Base-by-base conservation (phyloP, 371 early-diverging fungal genomes). In the Saksenaea vasiformis region DNA sequence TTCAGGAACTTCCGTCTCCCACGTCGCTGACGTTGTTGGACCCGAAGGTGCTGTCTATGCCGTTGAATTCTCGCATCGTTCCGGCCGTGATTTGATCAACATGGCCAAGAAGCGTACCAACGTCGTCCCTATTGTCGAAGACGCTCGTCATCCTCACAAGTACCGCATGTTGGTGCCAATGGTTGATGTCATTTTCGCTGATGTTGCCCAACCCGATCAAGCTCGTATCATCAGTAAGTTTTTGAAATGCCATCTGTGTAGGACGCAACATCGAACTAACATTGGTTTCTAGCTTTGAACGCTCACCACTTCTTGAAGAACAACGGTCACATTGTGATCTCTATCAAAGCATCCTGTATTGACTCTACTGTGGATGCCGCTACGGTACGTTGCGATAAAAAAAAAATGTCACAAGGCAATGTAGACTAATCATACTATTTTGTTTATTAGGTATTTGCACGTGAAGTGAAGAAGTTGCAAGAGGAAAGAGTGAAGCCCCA, bases 121-220 rank as follows among this genome's bases (percentile, higher is more conserved):
- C 84, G 98, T 99, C 61, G 96, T 99, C 69, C 99, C 99, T 63
- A 99, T 99, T 66, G 95, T 99, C 74, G 99, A 99, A 85, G 99
- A 99, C 86, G 99, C 99, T 51, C 95, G 99, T 77, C 95, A 98
- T 79, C 99, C 99, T 61, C 94, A 97, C 85, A 99, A 98, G 85
- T 99, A 99, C 88, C 95, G 99, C 85, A 99, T 99, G 99, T 88
- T 99, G 57, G 97, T 99, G 54, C 95, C 95, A 47, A 98, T 99
- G 95, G 99, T 99, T 35, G 99, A 99, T 87, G 95, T 95, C 31
- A 93, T 99, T 66, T 99, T 99, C 84, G 99, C 99, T 53, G 99
- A 99, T 90, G 99, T 99, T 71, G 99, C 99, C 35, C 99, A 99
- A 81, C 99, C 99, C 60, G 99, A 99, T 84, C 99, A 99, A 88